Percentiles rank a stretch among this genome's conserved stretches.
phyloP scores from a whole-genome alignment of 2,329 filamentous ascomycete species.

The Aspergillus japonicus region DNA sequence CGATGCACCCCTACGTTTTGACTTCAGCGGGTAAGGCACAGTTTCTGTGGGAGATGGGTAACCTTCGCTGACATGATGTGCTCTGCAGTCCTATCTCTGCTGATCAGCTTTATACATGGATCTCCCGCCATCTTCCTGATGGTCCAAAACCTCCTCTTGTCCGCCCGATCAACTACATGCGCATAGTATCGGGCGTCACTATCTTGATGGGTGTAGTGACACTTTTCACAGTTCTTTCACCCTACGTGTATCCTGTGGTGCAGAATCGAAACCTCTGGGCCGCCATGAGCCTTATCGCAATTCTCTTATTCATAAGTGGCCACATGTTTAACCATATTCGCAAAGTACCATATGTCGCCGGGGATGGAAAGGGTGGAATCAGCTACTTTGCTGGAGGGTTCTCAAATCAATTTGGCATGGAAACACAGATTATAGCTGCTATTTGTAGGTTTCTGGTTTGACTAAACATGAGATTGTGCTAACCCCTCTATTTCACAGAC shows the following conservation, averaged over 20 bases:
- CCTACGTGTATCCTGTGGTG: constrained; percentile 76
- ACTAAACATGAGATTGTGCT: constrained; percentile 8
- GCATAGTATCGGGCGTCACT: constrained; percentile 66
- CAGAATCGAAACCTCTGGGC: constrained; percentile 95
- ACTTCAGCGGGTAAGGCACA: constrained; percentile 74
- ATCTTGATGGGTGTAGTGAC: constrained; percentile 69
- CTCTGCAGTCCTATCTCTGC: constrained; percentile 65
- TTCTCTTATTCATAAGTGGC: constrained; percentile 90
- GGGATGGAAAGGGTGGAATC: constrained; percentile 80
- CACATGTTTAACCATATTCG: constrained; percentile 99
- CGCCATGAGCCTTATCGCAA: constrained; percentile 79
- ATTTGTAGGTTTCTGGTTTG: constrained; percentile 67
- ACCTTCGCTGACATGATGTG: background rate
- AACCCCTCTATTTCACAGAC: constrained; percentile 49
- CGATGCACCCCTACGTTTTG: constrained; percentile 71
- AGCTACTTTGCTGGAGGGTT: constrained; percentile 90
- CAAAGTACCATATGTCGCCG: constrained; percentile 87
- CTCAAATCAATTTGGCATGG: constrained; percentile 88
- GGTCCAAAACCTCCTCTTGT: constrained; percentile 73
- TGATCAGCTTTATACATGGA: constrained; percentile 75
- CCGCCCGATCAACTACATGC: constrained; percentile 84
- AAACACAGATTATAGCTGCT: constrained; percentile 91
- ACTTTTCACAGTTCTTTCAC: constrained; percentile 67
- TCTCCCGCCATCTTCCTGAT: constrained; percentile 74
- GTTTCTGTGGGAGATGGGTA: background rate